Evolutionary conservation across 2,329 filamentous ascomycete species (phyloP).

Genomic region (Leptographium flavum): DNA sequence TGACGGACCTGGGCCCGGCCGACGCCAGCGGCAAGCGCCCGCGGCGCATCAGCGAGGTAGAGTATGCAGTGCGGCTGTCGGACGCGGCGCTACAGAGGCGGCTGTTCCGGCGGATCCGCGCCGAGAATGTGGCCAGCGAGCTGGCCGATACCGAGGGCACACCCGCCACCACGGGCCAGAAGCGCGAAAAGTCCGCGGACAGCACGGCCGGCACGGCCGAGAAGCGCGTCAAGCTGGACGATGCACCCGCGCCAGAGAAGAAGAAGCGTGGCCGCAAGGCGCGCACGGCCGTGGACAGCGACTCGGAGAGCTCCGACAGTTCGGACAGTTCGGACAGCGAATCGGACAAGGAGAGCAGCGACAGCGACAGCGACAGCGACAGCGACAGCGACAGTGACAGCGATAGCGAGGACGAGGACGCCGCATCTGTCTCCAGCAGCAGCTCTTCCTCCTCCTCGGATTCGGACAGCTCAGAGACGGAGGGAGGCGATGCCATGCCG

Average conservation of each 20-base stretch:
- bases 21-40: constrained; percentile 30
- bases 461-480: background rate
- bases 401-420: constrained; percentile 16
- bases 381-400: constrained; percentile 15
- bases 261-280: constrained; percentile 35
- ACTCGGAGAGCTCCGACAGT: constrained; percentile 26
- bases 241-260: constrained; percentile 30
- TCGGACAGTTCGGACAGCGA: constrained; percentile 18
- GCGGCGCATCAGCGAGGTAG: constrained; percentile 27
- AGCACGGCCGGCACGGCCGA: constrained; percentile 14
- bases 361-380: constrained; percentile 16
- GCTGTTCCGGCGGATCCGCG: constrained; percentile 48
- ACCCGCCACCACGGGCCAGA: background rate
- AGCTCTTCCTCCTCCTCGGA: background rate
- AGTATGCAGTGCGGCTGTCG: constrained; percentile 29
- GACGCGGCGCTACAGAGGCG: constrained; percentile 39
- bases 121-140: constrained; percentile 35
- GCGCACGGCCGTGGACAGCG: constrained; percentile 24
- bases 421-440: background rate
- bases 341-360: constrained; percentile 9
- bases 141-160: constrained; percentile 13
- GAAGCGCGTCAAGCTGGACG: constrained; percentile 28
- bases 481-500: constrained; percentile 6
- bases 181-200: background rate
- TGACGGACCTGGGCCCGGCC: constrained; percentile 28